These are phyloP conservation scores for Epichloe sylvatica DNA, from an alignment of 2,329 filamentous ascomycete genomes.

Conservation along the genomic window DNA sequence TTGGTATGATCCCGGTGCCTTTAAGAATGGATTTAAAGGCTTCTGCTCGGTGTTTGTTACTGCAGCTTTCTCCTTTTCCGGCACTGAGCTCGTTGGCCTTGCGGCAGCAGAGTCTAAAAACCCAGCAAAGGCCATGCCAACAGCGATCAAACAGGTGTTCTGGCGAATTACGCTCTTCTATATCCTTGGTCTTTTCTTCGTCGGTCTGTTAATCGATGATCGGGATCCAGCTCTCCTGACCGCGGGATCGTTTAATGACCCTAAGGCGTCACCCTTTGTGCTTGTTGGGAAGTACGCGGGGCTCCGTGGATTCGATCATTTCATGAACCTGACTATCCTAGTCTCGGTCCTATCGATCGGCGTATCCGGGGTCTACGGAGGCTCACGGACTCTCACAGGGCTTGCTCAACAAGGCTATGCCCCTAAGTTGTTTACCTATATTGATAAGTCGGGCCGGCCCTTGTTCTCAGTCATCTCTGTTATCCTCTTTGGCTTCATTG, in stretches of 20 bases:
- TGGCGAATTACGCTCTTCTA: slow-evolving; percentile 45
- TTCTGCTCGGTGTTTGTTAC: slow-evolving; percentile 60
- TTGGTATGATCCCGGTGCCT: slow-evolving; percentile 40
- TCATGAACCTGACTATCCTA: slow-evolving; percentile 47
- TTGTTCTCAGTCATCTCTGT: slow-evolving; percentile 33
- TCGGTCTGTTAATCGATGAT: slow-evolving; percentile 35
- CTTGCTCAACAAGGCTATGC: slow-evolving; percentile 46
- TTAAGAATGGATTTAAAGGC: slow-evolving; percentile 61
- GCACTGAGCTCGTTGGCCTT: slow-evolving; percentile 49
- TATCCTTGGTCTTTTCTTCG: slow-evolving; percentile 36
- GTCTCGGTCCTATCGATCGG: slow-evolving; percentile 45
- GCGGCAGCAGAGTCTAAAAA: slow-evolving; percentile 43
- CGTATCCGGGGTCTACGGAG: slow-evolving; percentile 45
- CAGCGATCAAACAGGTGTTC: slow-evolving; percentile 68
- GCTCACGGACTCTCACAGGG: slow-evolving; percentile 44
- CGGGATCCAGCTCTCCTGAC: slow-evolving; percentile 28
- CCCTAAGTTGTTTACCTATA: slow-evolving; percentile 40
- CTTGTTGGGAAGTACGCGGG: slow-evolving; percentile 41
- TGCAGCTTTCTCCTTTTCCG: slow-evolving; percentile 59
- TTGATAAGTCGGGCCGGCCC: slow-evolving; percentile 44
- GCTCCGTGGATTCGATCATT: slow-evolving; percentile 35
- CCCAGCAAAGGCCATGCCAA: slow-evolving; percentile 59
- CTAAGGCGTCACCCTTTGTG: slow-evolving; percentile 39
- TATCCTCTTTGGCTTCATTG: slow-evolving; percentile 36
- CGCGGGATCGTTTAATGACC: slow-evolving; percentile 26